Conservation (phyloP, 352 stramenopile genomes). For the Pythium dissimile region DNA sequence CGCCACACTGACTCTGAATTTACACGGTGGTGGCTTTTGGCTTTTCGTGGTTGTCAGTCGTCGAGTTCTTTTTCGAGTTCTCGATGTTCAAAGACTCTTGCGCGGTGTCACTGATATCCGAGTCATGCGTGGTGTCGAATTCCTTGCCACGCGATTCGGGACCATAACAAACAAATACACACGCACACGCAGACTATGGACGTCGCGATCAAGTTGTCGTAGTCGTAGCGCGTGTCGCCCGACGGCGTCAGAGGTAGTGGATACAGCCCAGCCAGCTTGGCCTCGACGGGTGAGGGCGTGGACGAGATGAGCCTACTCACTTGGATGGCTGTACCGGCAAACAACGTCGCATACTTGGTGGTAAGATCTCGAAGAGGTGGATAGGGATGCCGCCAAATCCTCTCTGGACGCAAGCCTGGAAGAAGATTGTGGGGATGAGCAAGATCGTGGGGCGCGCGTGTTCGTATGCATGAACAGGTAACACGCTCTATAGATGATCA, state of each 20-base stretch:
- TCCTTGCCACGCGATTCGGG: conserved; percentile 30
- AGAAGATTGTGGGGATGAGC: conserved; percentile 37
- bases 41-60: background rate
- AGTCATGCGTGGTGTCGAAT: conserved; percentile 9
- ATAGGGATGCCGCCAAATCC: conserved; percentile 52
- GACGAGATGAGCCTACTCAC: conserved; percentile 55
- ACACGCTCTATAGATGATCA: conserved; percentile 27
- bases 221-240: conserved; percentile 38
- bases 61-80: conserved; percentile 27
- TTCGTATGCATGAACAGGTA: conserved; percentile 50
- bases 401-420: conserved; percentile 47
- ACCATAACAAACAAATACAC: conserved; percentile 38
- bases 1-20: too few relatives aligned
- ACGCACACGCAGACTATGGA: conserved; percentile 41
- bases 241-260: conserved; percentile 29
- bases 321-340: conserved; percentile 47
- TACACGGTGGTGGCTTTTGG: conserved; percentile 33
- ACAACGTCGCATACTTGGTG: conserved; percentile 45
- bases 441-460: conserved; percentile 22
- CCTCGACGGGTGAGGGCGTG: conserved; percentile 44
- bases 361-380: conserved; percentile 53
- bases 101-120: conserved; percentile 30
- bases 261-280: conserved; percentile 39
- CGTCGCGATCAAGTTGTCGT: conserved; percentile 48
- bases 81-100: conserved; percentile 25